Conservation (phyloP, 768 basidiomycete genomes). For the Porpolomopsis calyptriformis region DNA sequence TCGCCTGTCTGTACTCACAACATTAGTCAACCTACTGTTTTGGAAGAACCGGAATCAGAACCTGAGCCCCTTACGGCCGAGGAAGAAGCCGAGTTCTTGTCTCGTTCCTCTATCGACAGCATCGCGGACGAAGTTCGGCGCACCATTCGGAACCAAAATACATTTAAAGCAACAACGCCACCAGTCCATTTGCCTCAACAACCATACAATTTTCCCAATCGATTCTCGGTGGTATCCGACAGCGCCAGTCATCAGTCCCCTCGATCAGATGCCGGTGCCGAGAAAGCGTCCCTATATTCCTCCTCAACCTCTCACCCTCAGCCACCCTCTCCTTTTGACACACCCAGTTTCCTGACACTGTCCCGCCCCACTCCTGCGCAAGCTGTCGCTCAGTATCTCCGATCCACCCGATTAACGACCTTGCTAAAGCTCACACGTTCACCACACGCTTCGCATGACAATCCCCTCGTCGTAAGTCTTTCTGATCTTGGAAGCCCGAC, state of each 20-base stretch:
- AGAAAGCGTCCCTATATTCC: conserved; percentile 37
- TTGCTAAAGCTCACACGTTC: conserved; percentile 68
- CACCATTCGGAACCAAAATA: conserved; percentile 53
- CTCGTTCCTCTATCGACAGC: conserved; percentile 81
- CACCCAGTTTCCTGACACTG: conserved; percentile 28
- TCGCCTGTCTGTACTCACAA: conserved; percentile 40
- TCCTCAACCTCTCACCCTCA: conserved; percentile 35
- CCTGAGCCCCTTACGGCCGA: conserved; percentile 36
- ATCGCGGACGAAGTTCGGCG: conserved; percentile 72
- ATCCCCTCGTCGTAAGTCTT: conserved; percentile 77
- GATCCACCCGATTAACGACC: conserved; percentile 77
- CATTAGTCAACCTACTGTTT: conserved; percentile 35
- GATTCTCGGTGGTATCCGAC: conserved; percentile 48
- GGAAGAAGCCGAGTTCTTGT: conserved; percentile 55
- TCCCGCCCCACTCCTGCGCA: conserved; percentile 45
- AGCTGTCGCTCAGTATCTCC: conserved; percentile 76
- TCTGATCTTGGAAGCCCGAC: conserved; percentile 81
- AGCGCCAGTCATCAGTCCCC: conserved; percentile 44
- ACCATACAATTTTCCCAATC: conserved; percentile 32
- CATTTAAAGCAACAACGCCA: conserved; percentile 16
- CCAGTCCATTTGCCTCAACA: conserved; percentile 17
- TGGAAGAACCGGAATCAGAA: conserved; percentile 48
- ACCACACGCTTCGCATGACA: conserved; percentile 66
- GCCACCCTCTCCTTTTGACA: conserved; percentile 39
- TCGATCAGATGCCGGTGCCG: conserved; percentile 41